A percentile compares a stretch with the other conserved stretches of the same genome.
phyloP scores from a whole-genome alignment of 2,329 filamentous ascomycete species.

The Tolypocladium cylindrosporum region DNA sequence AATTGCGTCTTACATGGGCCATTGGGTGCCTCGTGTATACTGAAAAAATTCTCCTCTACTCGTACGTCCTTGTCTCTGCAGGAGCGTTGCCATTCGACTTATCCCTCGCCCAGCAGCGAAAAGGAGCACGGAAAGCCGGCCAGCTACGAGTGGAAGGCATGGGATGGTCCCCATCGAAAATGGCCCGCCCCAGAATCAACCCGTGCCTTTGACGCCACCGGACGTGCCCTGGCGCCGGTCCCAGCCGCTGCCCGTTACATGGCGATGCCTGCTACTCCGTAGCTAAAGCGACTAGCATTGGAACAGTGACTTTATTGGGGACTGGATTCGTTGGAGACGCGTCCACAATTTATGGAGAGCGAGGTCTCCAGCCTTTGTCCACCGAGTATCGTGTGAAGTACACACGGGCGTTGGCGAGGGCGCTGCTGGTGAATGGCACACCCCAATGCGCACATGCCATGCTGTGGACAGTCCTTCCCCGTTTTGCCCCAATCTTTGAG shows the following conservation, averaged over 20 bases:
- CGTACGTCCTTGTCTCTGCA: background rate
- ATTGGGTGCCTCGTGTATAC: background rate
- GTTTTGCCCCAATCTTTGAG: background rate
- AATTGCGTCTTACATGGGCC: background rate
- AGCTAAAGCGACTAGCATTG: background rate
- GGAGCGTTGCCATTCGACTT: background rate
- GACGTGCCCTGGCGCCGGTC: slow-evolving; percentile 1
- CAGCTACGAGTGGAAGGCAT: background rate
- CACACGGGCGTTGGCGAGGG: background rate
- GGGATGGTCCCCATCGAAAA: background rate
- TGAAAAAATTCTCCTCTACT: too few species aligned
- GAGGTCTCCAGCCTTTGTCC: background rate
- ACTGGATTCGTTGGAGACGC: background rate
- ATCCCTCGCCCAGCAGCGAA: background rate
- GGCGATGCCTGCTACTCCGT: background rate
- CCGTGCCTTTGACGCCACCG: slow-evolving; percentile 1
- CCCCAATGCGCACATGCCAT: background rate
- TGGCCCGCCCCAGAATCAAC: background rate
- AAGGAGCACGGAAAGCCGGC: background rate
- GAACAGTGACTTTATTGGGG: background rate
- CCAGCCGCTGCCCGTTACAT: background rate
- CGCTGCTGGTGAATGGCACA: background rate
- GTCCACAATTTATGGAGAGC: background rate
- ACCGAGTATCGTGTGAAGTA: too few species aligned
- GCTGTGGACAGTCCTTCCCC: background rate